Percentiles rank a stretch among this genome's conserved stretches.
Evolutionary conservation across 1,284 basidiomycete genomes (phyloP).

Genomic region (Termitomyces sp.): DNA sequence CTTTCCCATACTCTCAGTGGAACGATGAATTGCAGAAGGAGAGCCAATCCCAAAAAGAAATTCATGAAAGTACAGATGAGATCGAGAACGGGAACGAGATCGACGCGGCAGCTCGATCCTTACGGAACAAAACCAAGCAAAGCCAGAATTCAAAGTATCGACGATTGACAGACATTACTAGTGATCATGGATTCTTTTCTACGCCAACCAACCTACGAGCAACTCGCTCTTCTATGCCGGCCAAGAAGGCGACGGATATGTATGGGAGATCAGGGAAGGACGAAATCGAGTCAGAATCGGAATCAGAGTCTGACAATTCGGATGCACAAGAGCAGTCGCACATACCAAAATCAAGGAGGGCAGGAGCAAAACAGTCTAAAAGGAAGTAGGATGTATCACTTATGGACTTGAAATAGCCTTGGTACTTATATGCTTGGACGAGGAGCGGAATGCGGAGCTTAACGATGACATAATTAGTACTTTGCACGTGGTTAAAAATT

Average conservation of each 20-base stretch:
- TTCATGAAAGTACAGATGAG: slow-evolving; percentile 23
- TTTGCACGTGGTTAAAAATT: slow-evolving; percentile 16
- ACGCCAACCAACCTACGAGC: slow-evolving; percentile 24
- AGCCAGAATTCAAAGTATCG: slow-evolving; percentile 33
- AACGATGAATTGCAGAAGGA: slow-evolving; percentile 16
- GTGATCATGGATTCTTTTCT: slow-evolving; percentile 37
- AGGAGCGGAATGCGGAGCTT: background rate
- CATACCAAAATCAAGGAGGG: slow-evolving; percentile 53
- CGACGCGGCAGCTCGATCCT: slow-evolving; percentile 19
- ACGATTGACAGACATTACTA: slow-evolving; percentile 49
- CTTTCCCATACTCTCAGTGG: slow-evolving; percentile 45
- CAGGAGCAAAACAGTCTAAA: slow-evolving; percentile 34
- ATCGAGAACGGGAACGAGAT: slow-evolving; percentile 34
- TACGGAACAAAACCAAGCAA: slow-evolving; percentile 18
- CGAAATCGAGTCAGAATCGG: slow-evolving; percentile 35
- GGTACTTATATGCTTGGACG: background rate
- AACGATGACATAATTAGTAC: background rate
- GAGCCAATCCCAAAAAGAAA: background rate
- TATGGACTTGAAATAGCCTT: background rate
- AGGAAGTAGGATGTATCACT: slow-evolving; percentile 8
- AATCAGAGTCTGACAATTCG: slow-evolving; percentile 37
- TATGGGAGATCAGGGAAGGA: slow-evolving; percentile 30
- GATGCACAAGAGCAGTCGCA: slow-evolving; percentile 42
- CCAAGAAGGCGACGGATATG: slow-evolving; percentile 28
- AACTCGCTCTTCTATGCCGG: slow-evolving; percentile 18